Conservation (phyloP, 2,329 filamentous ascomycete species). For the Macrophomina tecta region DNA sequence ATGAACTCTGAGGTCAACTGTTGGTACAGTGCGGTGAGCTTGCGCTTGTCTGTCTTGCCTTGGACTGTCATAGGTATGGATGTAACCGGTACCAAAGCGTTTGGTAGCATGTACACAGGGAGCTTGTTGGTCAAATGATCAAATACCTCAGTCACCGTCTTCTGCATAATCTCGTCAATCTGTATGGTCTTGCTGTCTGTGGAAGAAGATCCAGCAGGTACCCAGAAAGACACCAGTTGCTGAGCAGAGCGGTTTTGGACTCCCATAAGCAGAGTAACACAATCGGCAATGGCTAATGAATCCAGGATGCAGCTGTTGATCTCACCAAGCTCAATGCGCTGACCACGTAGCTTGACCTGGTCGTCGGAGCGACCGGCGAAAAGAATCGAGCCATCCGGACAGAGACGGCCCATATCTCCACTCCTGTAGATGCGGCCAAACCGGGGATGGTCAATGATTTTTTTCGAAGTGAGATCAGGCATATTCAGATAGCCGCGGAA, state of each 20-base stretch:
- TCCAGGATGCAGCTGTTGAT: slow-evolving; percentile 69
- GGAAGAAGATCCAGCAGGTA: slow-evolving; percentile 47
- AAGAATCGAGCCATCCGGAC: slow-evolving; percentile 75
- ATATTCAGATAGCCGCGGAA: slow-evolving; percentile 74
- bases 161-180: slow-evolving; percentile 38
- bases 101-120: slow-evolving; percentile 80
- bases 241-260: slow-evolving; percentile 53
- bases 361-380: slow-evolving; percentile 77
- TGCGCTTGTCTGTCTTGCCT: slow-evolving; percentile 72
- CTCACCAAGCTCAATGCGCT: slow-evolving; percentile 79
- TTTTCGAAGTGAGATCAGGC: slow-evolving; percentile 65
- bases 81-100: slow-evolving; percentile 72
- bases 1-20: slow-evolving; percentile 56
- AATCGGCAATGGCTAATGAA: slow-evolving; percentile 62
- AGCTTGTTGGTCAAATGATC: slow-evolving; percentile 61
- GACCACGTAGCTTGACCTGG: slow-evolving; percentile 81
- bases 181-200: slow-evolving; percentile 48
- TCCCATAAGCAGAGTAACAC: slow-evolving; percentile 66
- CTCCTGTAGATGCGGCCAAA: slow-evolving; percentile 81
- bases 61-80: slow-evolving; percentile 73
- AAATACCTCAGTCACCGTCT: slow-evolving; percentile 55
- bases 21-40: slow-evolving; percentile 58
- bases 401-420: slow-evolving; percentile 80
- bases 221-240: slow-evolving; percentile 71
- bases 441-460: slow-evolving; percentile 71